These are phyloP conservation scores for Colletotrichum magnum DNA, from an alignment of 2,329 filamentous ascomycete species.

Conservation along the genomic window DNA sequence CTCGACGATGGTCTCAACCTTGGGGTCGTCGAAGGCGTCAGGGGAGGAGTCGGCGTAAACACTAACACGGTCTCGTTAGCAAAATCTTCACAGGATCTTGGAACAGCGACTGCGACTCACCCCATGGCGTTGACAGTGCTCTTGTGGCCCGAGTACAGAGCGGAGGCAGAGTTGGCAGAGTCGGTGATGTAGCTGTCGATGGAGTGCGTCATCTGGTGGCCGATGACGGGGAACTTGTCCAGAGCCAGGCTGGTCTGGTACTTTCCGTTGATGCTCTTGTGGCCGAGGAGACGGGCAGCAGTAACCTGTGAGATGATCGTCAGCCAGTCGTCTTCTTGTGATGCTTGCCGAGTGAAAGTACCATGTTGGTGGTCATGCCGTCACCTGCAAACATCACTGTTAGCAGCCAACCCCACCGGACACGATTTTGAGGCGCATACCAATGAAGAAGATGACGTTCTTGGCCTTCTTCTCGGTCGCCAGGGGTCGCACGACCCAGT, in stretches of 20 bases:
- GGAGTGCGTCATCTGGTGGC: constrained; percentile 91
- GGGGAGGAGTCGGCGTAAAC: constrained; percentile 84
- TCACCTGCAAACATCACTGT: constrained; percentile 51
- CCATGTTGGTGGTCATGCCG: constrained; percentile 81
- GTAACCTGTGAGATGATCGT: constrained; percentile 64
- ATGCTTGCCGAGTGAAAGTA: constrained; percentile 37
- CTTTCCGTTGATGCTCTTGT: constrained; percentile 87
- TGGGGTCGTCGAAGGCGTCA: constrained; percentile 84
- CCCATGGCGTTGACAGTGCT: constrained; percentile 86
- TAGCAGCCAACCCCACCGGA: neutral
- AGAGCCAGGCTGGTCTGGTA: constrained; percentile 83
- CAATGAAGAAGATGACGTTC: constrained; percentile 89
- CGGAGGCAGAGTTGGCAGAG: constrained; percentile 86
- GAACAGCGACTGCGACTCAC: constrained; percentile 49
- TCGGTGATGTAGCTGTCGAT: constrained; percentile 90
- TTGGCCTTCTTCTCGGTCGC: constrained; percentile 81
- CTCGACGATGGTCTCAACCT: constrained; percentile 87
- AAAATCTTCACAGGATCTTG: too few relatives aligned
- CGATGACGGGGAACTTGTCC: constrained; percentile 88
- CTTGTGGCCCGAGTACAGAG: constrained; percentile 88
- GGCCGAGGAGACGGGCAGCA: constrained; percentile 83
- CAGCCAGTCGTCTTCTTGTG: neutral
- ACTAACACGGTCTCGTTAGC: constrained; percentile 46
- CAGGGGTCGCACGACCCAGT: constrained; percentile 83
- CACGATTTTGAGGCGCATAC: constrained; percentile 52